phyloP scores from a whole-genome alignment of 257 asterid species.

The Penstemon barbatus region DNA sequence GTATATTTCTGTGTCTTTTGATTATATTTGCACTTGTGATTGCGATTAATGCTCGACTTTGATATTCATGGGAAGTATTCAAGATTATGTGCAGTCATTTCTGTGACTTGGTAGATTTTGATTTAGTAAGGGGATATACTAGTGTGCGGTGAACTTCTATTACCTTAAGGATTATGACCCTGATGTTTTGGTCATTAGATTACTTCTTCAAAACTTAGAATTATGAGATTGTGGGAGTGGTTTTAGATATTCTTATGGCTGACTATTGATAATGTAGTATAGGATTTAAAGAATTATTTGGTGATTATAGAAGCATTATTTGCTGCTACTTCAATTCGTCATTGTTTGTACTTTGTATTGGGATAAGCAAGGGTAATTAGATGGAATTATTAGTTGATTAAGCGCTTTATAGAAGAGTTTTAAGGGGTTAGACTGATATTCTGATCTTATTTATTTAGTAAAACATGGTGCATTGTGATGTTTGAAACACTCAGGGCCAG shows the following conservation, averaged over 20 bases:
- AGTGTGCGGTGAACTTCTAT: too few species aligned
- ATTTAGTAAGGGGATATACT: too few species aligned
- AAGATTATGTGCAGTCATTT: neutral
- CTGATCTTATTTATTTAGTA: too few species aligned
- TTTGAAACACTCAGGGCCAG: neutral
- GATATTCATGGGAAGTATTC: neutral
- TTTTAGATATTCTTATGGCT: slow-evolving; percentile 19
- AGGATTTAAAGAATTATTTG: neutral
- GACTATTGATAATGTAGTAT: slow-evolving; percentile 9
- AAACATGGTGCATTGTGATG: neutral
- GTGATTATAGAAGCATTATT: neutral
- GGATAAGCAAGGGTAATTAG: neutral
- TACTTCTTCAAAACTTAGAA: slow-evolving; percentile 18
- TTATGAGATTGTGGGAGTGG: slow-evolving; percentile 3
- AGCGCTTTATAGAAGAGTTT: neutral
- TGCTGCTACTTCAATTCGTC: neutral
- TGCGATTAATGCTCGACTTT: neutral
- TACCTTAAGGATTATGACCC: neutral
- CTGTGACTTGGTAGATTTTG: neutral
- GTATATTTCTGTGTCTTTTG: neutral
- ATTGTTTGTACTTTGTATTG: neutral
- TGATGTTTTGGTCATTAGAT: slow-evolving; percentile 7
- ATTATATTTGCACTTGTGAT: slow-evolving; percentile 14
- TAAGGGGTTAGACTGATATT: slow-evolving; percentile 1
- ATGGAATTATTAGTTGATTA: neutral